Evolutionary conservation across 2,329 filamentous ascomycete species (phyloP).

Genomic region (Fusarium dlaminii): DNA sequence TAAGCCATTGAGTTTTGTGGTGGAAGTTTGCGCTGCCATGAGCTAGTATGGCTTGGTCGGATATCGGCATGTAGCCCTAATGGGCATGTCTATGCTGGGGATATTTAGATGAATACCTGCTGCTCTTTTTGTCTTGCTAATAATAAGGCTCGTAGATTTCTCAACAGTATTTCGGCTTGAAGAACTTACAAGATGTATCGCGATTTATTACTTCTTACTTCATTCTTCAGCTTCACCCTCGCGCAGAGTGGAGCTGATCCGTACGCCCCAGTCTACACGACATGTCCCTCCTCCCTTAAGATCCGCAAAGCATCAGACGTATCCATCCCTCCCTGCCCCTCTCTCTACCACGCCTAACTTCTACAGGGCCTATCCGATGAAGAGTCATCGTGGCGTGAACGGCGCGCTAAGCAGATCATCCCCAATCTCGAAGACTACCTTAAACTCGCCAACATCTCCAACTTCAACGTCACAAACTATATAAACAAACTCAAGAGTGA

Average conservation of each 20-base stretch:
- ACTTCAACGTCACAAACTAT: slow-evolving; percentile 35
- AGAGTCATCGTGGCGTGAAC: slow-evolving; percentile 36
- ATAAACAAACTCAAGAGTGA: slow-evolving; percentile 32
- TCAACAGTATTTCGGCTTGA: fast-evolving
- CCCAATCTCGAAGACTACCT: slow-evolving; percentile 35
- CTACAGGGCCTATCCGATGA: slow-evolving; percentile 35
- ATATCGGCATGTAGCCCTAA: neutral
- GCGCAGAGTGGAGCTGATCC: slow-evolving; percentile 13
- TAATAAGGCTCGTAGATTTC: too few relatives aligned
- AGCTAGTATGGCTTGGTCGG: neutral
- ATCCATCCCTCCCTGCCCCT: fast-evolving
- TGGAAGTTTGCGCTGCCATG: neutral
- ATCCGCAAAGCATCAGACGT: slow-evolving; percentile 20
- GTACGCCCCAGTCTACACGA: slow-evolving; percentile 23
- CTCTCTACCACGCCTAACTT: fast-evolving
- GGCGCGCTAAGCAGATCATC: slow-evolving; percentile 33
- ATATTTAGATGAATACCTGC: neutral
- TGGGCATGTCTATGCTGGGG: neutral
- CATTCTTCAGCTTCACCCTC: neutral
- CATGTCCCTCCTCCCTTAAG: slow-evolving; percentile 16
- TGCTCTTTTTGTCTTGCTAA: too few relatives aligned
- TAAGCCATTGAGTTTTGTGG: neutral
- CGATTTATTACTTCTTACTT: neutral
- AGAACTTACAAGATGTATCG: neutral
- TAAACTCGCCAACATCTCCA: slow-evolving; percentile 29